A percentile compares a stretch with the other conserved stretches of the same genome.
These are phyloP conservation scores for Mortierella sp. DNA, from an alignment of 371 early-diverging fungal genomes.

Conservation along the genomic window DNA sequence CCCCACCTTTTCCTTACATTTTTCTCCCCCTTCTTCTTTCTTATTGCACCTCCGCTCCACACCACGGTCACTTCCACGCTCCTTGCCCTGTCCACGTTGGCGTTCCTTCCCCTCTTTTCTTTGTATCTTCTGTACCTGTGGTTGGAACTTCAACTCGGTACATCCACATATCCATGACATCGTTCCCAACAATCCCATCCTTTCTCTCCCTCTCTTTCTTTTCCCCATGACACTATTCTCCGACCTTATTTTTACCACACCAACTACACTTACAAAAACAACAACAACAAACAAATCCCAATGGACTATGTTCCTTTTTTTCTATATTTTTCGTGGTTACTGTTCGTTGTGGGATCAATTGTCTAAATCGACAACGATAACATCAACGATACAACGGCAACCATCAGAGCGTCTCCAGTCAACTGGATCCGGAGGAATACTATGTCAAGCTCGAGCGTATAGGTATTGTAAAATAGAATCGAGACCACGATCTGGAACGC, in stretches of 20 bases:
- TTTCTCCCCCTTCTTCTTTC: neutral
- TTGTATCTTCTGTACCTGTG: neutral
- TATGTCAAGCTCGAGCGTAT: slow-evolving; percentile 50
- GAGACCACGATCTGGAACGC: neutral
- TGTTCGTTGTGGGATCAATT: neutral
- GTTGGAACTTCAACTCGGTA: neutral
- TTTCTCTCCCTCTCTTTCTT: neutral
- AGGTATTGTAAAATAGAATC: slow-evolving; percentile 21
- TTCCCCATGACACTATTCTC: neutral
- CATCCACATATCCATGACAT: slow-evolving; percentile 11
- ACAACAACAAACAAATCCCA: neutral
- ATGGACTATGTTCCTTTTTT: neutral
- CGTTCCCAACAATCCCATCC: slow-evolving; percentile 7
- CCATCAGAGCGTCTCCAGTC: slow-evolving; percentile 35
- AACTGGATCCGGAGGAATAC: slow-evolving; percentile 57
- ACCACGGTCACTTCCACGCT: neutral
- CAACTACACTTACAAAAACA: neutral
- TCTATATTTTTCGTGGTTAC: neutral
- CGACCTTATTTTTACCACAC: slow-evolving; percentile 4
- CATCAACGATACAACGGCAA: neutral
- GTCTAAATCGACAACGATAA: neutral
- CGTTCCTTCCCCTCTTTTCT: neutral
- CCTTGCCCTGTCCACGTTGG: neutral
- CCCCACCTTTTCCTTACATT: neutral
- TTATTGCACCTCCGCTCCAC: neutral